Percentiles rank a stretch among this genome's conserved stretches.
Conservation (phyloP, 179 eudicot species). For the Silene noctiflora region DNA sequence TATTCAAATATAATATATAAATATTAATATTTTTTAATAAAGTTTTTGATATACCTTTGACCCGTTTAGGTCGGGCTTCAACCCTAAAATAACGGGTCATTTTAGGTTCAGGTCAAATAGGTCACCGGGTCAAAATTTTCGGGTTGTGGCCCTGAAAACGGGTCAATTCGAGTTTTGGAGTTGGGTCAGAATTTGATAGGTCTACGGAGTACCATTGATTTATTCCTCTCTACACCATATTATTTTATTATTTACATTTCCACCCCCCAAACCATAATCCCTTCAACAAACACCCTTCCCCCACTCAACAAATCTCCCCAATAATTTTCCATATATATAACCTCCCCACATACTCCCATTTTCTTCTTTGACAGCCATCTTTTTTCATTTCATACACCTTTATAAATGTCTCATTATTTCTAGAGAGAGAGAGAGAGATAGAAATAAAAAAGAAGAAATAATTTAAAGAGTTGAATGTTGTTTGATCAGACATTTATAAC, state of each 20-base stretch:
- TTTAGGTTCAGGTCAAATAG: too few relatives aligned
- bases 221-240: constrained; percentile 6
- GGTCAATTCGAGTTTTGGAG: too few relatives aligned
- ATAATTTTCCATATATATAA: constrained; percentile 6
- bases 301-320: constrained; percentile 11
- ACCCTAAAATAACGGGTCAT: too few relatives aligned
- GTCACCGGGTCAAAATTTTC: too few relatives aligned
- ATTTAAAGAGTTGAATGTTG: constrained; percentile 11
- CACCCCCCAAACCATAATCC: not conserved
- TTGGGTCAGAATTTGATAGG: too few relatives aligned
- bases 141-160: too few relatives aligned
- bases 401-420: constrained; percentile 16
- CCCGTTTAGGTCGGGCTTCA: too few relatives aligned
- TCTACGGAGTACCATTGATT: too few relatives aligned
- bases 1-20: too few relatives aligned
- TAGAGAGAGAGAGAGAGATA: constrained; percentile 16
- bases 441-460: not conserved
- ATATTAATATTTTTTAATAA: too few relatives aligned
- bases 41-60: too few relatives aligned
- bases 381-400: not conserved
- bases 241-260: not conserved
- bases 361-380: constrained; percentile 17
- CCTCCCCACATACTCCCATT: constrained; percentile 29
- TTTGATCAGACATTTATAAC: constrained; percentile 39
- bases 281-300: too few relatives aligned